Evolutionary conservation across 192 early-diverging fungal species (phyloP).

Genomic region (Backusella macrospora): DNA sequence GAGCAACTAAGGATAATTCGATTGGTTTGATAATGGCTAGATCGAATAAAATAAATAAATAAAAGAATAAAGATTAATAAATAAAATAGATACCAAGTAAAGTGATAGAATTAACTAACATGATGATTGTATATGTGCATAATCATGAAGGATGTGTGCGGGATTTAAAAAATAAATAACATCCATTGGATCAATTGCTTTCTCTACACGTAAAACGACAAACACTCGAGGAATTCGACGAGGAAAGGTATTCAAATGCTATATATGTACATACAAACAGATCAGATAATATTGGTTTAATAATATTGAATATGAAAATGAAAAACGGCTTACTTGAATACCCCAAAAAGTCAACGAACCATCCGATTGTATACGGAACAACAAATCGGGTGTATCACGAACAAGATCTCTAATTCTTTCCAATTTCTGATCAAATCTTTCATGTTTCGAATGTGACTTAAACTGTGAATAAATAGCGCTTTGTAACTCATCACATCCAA

Average conservation of each 20-base stretch:
- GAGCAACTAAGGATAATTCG: constrained; percentile 65
- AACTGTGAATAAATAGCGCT: constrained; percentile 39
- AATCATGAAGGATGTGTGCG: constrained; percentile 38
- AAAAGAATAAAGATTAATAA: too few relatives aligned
- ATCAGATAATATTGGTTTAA: background rate
- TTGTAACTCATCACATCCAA: constrained; percentile 56
- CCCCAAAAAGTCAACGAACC: constrained; percentile 82
- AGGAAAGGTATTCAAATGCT: constrained; percentile 67
- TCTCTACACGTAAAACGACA: constrained; percentile 63
- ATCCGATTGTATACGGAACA: constrained; percentile 71
- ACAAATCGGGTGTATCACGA: constrained; percentile 74
- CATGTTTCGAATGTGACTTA: constrained; percentile 26
- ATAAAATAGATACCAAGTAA: background rate
- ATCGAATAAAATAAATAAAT: background rate
- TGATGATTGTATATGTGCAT: constrained; percentile 41
- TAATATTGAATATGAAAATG: background rate
- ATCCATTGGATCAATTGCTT: constrained; percentile 57
- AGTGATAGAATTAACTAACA: constrained; percentile 31
- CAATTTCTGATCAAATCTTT: constrained; percentile 43
- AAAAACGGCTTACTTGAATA: constrained; percentile 57
- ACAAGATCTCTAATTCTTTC: constrained; percentile 61
- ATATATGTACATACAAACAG: constrained; percentile 19
- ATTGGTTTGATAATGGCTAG: constrained; percentile 49
- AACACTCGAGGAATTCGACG: constrained; percentile 66
- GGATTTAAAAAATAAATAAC: constrained; percentile 59